Evolutionary conservation across 345 rosid genomes (phyloP).

Genomic region (Eutrema yunnanense): DNA sequence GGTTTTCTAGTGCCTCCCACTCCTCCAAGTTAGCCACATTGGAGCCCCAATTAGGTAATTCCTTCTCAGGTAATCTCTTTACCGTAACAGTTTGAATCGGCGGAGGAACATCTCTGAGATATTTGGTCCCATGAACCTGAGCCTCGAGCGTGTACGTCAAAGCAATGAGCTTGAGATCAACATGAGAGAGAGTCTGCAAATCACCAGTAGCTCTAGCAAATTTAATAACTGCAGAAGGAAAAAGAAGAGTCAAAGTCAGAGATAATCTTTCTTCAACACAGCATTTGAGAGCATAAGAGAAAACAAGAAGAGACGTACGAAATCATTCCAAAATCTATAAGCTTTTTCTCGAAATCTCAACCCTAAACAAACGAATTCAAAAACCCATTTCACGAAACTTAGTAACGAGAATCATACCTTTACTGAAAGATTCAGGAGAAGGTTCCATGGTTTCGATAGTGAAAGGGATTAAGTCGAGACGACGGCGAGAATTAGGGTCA

Average conservation of each 20-base stretch:
- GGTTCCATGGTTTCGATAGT: slow-evolving; percentile 79
- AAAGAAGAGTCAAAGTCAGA: neutral
- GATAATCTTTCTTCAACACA: neutral
- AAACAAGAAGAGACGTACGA: too few relatives aligned
- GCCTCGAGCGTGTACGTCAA: slow-evolving; percentile 74
- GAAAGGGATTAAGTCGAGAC: slow-evolving; percentile 66
- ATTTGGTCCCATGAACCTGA: slow-evolving; percentile 69
- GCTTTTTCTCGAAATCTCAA: neutral
- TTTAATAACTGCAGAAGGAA: slow-evolving; percentile 42
- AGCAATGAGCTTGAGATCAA: slow-evolving; percentile 82
- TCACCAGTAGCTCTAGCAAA: slow-evolving; percentile 94
- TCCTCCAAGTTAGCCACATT: slow-evolving; percentile 89
- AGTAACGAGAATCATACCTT: slow-evolving; percentile 39
- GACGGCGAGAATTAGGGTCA: slow-evolving; percentile 83
- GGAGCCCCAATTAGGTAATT: slow-evolving; percentile 90
- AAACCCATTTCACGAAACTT: neutral
- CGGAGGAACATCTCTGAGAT: slow-evolving; percentile 72
- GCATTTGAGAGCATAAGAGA: neutral
- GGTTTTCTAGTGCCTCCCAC: slow-evolving; percentile 81
- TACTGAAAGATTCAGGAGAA: slow-evolving; percentile 66
- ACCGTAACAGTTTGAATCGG: slow-evolving; percentile 70
- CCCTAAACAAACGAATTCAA: neutral
- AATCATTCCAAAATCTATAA: neutral
- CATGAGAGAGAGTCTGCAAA: slow-evolving; percentile 79
- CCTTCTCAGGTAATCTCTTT: slow-evolving; percentile 83